Base-by-base conservation (phyloP, 2,329 filamentous ascomycete species). In the Dothideomycetes sp. region DNA sequence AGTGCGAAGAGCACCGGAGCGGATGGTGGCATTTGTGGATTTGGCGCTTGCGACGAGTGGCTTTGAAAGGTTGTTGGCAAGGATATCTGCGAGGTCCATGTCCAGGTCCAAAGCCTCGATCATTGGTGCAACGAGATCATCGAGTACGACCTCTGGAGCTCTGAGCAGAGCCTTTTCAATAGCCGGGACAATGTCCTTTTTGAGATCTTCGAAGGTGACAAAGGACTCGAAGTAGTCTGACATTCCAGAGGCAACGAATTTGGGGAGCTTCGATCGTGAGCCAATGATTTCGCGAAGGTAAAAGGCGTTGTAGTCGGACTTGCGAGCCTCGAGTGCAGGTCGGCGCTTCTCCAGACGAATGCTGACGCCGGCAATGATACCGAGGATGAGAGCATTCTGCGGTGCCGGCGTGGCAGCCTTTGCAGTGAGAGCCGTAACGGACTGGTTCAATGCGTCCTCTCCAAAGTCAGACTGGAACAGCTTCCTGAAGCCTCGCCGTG, bases 11-110 rank as follows among this genome's bases (percentile, higher is more conserved):
- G 84, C 83, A 17, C 86, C 87, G 45, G 74, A 74, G 41, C 89
- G 79, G 45, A 95, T 85, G 2, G 63, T 62, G 11, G 75, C 66
- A 57, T 94, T 96, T 53, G 83, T 88, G 1, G 91, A 96, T 60
- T 94, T 95, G 59, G 88, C 70, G 55, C 87, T 94, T 31, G 86
- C 79, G n/a, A 96, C 63, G 10, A 98, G 66, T 4, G 87, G 85
- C 59, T 94, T 96, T 29, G 93, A 61, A 27, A 98, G 69, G 45
- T 82, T 83, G 18, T 71, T 68, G 38, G 74, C 71, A 14, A 96
- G 68, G 4, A 83, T 64, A 29, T 77, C 73, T 7, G 89, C 89
- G 14, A 96, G 69, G 52, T 98, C 89, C 50, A 91, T 71, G 4
- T 67, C 65, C 19, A 65, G 56, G 1, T 86, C 78, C 5, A 98